Conservation (phyloP, 2,329 filamentous ascomycete genomes). For the Thielaviopsis euricoi region DNA sequence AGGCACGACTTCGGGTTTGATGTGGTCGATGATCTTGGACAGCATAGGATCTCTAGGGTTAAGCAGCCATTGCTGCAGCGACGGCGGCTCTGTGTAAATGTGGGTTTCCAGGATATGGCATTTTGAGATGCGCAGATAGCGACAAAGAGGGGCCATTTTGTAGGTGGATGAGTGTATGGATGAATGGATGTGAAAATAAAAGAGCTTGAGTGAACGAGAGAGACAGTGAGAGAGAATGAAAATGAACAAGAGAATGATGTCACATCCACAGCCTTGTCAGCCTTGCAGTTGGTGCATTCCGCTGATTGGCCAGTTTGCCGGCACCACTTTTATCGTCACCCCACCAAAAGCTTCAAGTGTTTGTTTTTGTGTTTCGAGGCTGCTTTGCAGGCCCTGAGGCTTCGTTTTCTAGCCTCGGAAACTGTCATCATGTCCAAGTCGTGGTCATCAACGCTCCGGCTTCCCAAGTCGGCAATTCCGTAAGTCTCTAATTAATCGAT, state of each 20-base stretch:
- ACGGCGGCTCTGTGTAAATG: conserved; percentile 86
- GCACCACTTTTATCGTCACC: conserved; percentile 2
- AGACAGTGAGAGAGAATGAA: not conserved
- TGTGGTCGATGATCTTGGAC: conserved; percentile 65
- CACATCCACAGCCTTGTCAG: conserved; percentile 2
- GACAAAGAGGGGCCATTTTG: conserved; percentile 68
- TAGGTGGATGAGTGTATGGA: not conserved
- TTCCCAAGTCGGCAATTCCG: conserved; percentile 62
- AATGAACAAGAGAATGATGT: not conserved
- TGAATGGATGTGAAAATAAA: not conserved
- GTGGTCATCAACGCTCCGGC: conserved; percentile 58
- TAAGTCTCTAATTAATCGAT: conserved; percentile 21
- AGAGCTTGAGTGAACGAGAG: too few relatives aligned
- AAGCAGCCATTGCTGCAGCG: conserved; percentile 70
- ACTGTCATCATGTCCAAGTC: conserved; percentile 30
- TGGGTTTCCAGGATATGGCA: conserved; percentile 92
- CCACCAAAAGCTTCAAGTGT: not conserved
- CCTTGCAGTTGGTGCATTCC: not conserved
- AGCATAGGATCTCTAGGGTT: conserved; percentile 61
- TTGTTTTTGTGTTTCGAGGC: not conserved
- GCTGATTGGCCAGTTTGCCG: conserved; percentile 5
- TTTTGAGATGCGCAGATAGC: conserved; percentile 82
- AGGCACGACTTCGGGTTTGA: conserved; percentile 73
- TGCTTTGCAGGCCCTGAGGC: too few relatives aligned
- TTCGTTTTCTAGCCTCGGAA: not conserved